phyloP scores from a whole-genome alignment of 73 alveolate genomes.

The Effrenium voratum region DNA sequence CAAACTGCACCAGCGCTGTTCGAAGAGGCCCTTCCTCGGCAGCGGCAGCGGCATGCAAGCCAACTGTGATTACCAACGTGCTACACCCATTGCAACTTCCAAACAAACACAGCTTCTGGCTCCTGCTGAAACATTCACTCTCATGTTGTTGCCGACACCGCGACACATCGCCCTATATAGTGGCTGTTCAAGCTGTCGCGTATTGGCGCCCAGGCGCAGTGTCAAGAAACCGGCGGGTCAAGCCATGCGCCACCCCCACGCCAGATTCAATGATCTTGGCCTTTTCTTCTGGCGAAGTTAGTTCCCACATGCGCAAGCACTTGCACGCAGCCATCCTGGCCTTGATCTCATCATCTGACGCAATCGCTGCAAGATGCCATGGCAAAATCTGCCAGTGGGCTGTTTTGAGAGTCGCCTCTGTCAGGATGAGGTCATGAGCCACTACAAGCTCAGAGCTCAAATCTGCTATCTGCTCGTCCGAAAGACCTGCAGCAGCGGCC shows the following conservation, averaged over 20 bases:
- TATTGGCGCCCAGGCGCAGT: background rate
- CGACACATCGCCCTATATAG: no score
- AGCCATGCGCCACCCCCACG: background rate
- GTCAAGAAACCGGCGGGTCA: background rate
- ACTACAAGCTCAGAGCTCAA: background rate
- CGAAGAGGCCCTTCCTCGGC: background rate
- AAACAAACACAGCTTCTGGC: background rate
- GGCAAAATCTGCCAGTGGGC: background rate
- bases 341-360: background rate
- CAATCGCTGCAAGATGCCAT: background rate
- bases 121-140: no score
- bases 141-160: no score
- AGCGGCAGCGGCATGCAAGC: background rate
- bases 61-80: background rate
- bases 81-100: background rate
- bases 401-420: constrained; percentile 15
- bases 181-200: background rate
- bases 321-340: background rate
- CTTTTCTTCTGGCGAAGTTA: background rate
- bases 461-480: background rate
- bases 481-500: background rate
- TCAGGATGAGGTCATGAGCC: background rate
- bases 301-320: background rate
- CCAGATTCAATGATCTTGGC: background rate
- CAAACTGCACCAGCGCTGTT: background rate